Percentiles rank a stretch among this genome's conserved stretches.
These are phyloP conservation scores for Megacollybia platyphylla DNA, from an alignment of 1,284 basidiomycete species.

Conservation along the genomic window DNA sequence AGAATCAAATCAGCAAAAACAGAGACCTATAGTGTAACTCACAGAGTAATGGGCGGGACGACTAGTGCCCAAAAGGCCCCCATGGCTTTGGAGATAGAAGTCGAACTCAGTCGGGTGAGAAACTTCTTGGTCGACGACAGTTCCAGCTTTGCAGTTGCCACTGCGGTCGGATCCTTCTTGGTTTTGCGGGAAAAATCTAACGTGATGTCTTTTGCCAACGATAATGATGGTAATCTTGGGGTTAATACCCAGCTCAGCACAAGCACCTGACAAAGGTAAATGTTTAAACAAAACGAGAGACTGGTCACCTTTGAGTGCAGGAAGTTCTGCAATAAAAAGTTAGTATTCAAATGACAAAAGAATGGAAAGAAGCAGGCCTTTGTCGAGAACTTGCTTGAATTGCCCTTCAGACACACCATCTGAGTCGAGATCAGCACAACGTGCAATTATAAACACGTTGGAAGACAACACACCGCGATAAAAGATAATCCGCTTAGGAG, in stretches of 20 bases:
- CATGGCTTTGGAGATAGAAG: constrained; percentile 71
- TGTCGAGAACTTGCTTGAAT: constrained; percentile 54
- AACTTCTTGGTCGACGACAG: constrained; percentile 61
- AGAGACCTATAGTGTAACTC: constrained; percentile 4
- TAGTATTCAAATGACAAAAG: constrained; percentile 1
- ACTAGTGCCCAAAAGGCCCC: constrained; percentile 54
- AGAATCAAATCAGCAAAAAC: constrained; percentile 1
- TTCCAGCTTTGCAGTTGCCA: constrained; percentile 67
- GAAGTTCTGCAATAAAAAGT: constrained; percentile 29
- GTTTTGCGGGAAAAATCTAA: constrained; percentile 55
- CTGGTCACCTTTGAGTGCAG: constrained; percentile 30
- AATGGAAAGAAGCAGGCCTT: constrained; percentile 23
- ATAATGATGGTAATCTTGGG: constrained; percentile 64
- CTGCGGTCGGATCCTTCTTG: constrained; percentile 42
- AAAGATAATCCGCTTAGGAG: constrained; percentile 60
- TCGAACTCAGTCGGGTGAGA: constrained; percentile 69
- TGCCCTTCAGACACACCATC: constrained; percentile 77
- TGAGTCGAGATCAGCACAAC: constrained; percentile 13
- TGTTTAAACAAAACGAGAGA: neutral
- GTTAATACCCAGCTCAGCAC: constrained; percentile 35
- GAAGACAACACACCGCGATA: constrained; percentile 41
- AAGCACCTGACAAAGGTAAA: constrained; percentile 31
- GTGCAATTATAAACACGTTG: constrained; percentile 1
- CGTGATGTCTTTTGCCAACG: constrained; percentile 68
- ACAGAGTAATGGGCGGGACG: constrained; percentile 55